Evolutionary conservation across 2,329 filamentous ascomycete species (phyloP), one percentile per base, ranked within the genome.

Genomic region (Phaeophleospora eucalypticola): DNA sequence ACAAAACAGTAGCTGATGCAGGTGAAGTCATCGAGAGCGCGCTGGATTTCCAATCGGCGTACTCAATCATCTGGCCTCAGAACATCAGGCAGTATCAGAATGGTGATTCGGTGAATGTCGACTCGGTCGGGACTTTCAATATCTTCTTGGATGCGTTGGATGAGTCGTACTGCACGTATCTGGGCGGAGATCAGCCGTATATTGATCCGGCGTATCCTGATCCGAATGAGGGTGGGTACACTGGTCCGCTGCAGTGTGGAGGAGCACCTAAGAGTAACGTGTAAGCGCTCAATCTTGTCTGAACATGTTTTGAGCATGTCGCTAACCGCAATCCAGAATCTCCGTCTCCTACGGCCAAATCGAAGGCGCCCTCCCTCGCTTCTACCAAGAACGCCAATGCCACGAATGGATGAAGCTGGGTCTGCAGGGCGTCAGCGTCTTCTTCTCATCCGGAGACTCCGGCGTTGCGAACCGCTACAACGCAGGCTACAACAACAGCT

Each of bases 271-370:
- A 39, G 19, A 43, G 27, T 1, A 76, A 79, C 44, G 76, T 81
- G 7, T n/a, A n/a, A n/a, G n/a, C n/a, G n/a, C n/a, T n/a, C n/a
- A n/a, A n/a, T n/a, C n/a, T n/a, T n/a, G n/a, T n/a, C n/a, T n/a
- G n/a, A n/a, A n/a, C n/a, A n/a, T n/a, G n/a, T n/a, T n/a, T n/a
- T n/a, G n/a, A n/a, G n/a, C n/a, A n/a, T n/a, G n/a, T n/a, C n/a
- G n/a, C n/a, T n/a, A n/a, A n/a, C n/a, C n/a, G n/a, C n/a, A n/a
- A n/a, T n/a, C n/a, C n/a, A n/a, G n/a, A 29, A 75, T 86, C 57
- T 78, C 74, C 40, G 79, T 78, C 10, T 83, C 80, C 0, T 86
- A 85, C 59, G 81, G 81, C 38, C 80, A 84, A 48, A 73, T 78
- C 43, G 82, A 86, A 64, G 76, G 82, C 58, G 75, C 71, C 3